phyloP scores from a whole-genome alignment of 2,329 filamentous ascomycete species.

The Knufia fluminis region DNA sequence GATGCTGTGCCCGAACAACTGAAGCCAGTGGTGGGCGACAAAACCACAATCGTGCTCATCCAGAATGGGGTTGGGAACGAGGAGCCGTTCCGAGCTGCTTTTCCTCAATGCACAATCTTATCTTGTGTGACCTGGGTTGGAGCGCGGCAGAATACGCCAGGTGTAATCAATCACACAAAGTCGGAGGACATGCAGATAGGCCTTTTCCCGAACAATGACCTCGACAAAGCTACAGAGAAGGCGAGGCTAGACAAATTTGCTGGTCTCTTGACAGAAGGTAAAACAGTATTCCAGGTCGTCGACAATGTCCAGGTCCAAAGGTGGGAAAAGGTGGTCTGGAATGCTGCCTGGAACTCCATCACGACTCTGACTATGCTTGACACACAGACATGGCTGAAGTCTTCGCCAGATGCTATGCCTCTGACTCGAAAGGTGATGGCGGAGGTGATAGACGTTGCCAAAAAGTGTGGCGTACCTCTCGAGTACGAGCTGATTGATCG shows the following conservation, averaged over 20 bases:
- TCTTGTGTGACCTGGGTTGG: constrained; percentile 44
- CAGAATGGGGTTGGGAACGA: constrained; percentile 37
- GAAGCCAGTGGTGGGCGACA: constrained; percentile 29
- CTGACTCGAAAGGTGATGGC: constrained; percentile 34
- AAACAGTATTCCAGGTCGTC: constrained; percentile 31
- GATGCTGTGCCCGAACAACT: constrained; percentile 29
- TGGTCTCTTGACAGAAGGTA: constrained; percentile 32
- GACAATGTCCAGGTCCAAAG: constrained; percentile 31
- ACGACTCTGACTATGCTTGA: constrained; percentile 37
- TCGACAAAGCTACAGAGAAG: constrained; percentile 28
- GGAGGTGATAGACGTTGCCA: constrained; percentile 36
- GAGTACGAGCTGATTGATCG: constrained; percentile 30
- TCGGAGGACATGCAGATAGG: constrained; percentile 49
- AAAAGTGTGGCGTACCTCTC: constrained; percentile 31
- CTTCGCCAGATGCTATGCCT: constrained; percentile 31
- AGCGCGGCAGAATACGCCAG: constrained; percentile 42
- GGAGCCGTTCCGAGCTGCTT: constrained; percentile 29
- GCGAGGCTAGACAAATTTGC: constrained; percentile 35
- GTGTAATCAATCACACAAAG: constrained; percentile 42
- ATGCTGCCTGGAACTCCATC: constrained; percentile 34
- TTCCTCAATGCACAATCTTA: constrained; percentile 27
- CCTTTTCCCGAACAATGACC: constrained; percentile 35
- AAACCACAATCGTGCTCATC: constrained; percentile 32
- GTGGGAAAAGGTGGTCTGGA: constrained; percentile 37
- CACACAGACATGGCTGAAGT: constrained; percentile 35